phyloP scores from a whole-genome alignment of 495 filamentous ascomycete genomes.

The Stereocaulon alpinum region DNA sequence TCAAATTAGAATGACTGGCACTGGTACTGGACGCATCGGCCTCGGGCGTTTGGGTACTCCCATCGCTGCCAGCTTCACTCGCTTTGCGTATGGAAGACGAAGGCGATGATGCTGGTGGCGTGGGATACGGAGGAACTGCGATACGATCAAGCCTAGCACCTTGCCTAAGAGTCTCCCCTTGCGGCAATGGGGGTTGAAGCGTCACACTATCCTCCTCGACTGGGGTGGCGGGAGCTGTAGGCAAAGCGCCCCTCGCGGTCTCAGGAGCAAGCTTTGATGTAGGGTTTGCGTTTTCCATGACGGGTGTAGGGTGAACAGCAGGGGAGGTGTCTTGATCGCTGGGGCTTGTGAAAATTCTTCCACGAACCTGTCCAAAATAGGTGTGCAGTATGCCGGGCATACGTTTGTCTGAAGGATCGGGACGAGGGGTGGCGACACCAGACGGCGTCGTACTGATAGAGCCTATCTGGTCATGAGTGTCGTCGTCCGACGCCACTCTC shows the following conservation, averaged over 20 bases:
- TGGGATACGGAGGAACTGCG: constrained; percentile 37
- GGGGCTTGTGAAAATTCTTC: constrained; percentile 42
- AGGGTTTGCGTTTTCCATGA: constrained; percentile 13
- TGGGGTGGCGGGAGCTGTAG: constrained; percentile 24
- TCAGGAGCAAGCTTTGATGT: constrained; percentile 5
- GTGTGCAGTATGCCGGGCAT: constrained; percentile 78
- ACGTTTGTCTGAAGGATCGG: constrained; percentile 81
- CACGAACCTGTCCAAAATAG: constrained; percentile 97
- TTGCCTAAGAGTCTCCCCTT: neutral
- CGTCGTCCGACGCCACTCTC: constrained; percentile 46
- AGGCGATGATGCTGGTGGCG: constrained; percentile 44
- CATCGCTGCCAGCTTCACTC: constrained; percentile 30
- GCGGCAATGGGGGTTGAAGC: constrained; percentile 20
- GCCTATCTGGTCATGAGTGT: constrained; percentile 65
- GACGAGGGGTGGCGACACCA: constrained; percentile 77
- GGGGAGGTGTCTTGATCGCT: constrained; percentile 29
- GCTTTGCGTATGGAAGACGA: constrained; percentile 43
- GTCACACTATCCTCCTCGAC: constrained; percentile 25
- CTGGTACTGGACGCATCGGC: constrained; percentile 2
- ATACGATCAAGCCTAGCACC: constrained; percentile 5
- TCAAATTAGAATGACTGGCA: constrained; percentile 12
- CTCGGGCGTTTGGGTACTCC: constrained; percentile 4
- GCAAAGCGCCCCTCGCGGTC: constrained; percentile 7
- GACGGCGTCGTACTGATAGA: constrained; percentile 69
- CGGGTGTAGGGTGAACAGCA: constrained; percentile 30